Evolutionary conservation across 1,139 yeast species (phyloP), one percentile per base, ranked within the genome.

Genomic region (Pneumocystis oryctolagi): DNA sequence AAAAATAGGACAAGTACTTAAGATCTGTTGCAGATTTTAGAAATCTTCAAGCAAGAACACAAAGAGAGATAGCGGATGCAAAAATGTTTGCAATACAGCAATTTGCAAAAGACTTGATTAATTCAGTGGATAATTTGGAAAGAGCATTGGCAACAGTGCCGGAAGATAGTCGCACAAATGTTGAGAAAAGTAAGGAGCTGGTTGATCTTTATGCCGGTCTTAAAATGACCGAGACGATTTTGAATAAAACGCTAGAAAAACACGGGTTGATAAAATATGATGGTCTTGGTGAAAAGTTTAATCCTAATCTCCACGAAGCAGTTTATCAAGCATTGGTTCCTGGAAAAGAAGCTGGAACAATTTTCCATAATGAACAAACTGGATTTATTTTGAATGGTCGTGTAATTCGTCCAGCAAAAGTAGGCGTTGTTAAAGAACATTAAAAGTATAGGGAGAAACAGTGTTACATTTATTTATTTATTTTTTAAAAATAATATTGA

Each of bases 341-440:
- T 61, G 95, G 83, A 71, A 88, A 89, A 75, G 92, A 87, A 75
- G 88, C 97, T 53, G 96, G 96, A 65, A 86, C 96, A 47, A 88
- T 90, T 64, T 87, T 89, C 83, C 89, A 83, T 71, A 96, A 89
- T 64, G 96, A 90, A 77, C 96, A 87, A 76, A 81, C 85, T 32
- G 97, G 97, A 61, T 90, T 85, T 78, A 82, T 86, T 65, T 80
- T 89, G 72, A 89, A 89, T 75, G 83, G 86, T 69, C 82, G 97
- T 73, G 96, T 89, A 59, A 81, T 90, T 73, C 84, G 97, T 76
- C 96, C 97, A 57, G 96, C 97, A 66, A 90, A 90, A 79, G 97
- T 90, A 69, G 97, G 97, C 70, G 83, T 90, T 72, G 97, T 89
- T 69, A 87, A 86, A 77, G 83, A 73, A 60, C 53, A n/a, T 40